Conservation (phyloP, 495 filamentous ascomycete genomes). For the Aspergillus saccharolyticus region DNA sequence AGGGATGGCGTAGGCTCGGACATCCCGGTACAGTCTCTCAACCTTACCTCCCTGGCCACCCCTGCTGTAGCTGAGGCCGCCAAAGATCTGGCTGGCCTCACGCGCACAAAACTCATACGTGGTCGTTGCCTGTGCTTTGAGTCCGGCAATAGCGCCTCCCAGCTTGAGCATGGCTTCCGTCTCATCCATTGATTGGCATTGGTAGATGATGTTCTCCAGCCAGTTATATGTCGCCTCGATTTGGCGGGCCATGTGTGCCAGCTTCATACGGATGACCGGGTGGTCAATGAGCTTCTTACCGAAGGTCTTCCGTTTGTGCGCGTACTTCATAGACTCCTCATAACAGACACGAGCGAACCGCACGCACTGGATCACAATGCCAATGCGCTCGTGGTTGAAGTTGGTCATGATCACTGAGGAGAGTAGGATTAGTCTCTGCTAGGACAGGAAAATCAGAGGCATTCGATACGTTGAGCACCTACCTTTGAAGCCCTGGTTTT, state of each 20-base stretch:
- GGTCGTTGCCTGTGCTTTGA: constrained; percentile 88
- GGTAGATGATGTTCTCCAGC: constrained; percentile 95
- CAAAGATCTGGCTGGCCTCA: constrained; percentile 96
- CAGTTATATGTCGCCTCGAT: constrained; percentile 95
- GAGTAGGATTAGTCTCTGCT: constrained; percentile 10
- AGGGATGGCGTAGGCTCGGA: constrained; percentile 96
- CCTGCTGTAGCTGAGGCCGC: constrained; percentile 85
- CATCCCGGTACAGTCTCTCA: constrained; percentile 91
- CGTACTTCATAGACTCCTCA: constrained; percentile 93
- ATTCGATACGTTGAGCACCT: constrained; percentile 1
- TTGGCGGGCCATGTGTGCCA: constrained; percentile 96
- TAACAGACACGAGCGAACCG: constrained; percentile 97
- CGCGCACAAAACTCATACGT: constrained; percentile 97
- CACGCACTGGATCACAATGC: constrained; percentile 94
- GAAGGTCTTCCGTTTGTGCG: constrained; percentile 92
- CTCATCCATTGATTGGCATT: constrained; percentile 88
- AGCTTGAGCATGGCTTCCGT: constrained; percentile 94
- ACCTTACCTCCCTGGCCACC: constrained; percentile 96
- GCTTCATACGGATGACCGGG: constrained; percentile 94
- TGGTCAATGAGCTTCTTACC: constrained; percentile 95
- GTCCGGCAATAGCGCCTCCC: constrained; percentile 85
- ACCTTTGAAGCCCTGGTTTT: constrained; percentile 97
- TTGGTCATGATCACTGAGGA: constrained; percentile 85
- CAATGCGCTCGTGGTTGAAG: constrained; percentile 99
- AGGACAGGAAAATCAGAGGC: neutral